Base-by-base conservation (phyloP, 495 filamentous ascomycete species). In the Tirmania nivea region DNA sequence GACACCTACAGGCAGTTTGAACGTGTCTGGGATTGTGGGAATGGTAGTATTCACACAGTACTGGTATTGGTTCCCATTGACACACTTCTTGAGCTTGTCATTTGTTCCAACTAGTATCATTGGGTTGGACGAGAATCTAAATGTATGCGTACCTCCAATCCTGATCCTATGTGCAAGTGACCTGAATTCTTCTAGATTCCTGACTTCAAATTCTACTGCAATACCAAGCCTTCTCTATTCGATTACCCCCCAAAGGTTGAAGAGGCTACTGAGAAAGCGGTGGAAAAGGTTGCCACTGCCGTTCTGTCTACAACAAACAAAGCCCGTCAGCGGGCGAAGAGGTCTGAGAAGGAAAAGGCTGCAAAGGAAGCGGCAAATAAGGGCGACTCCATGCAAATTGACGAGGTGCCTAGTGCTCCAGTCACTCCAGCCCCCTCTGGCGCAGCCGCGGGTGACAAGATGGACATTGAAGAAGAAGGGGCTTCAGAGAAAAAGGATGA, bases 41-140 rank as follows among this genome's bases (percentile, higher is more conserved):
- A 94, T 94, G 78, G 87, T 86, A 42, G 83, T 99, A 31, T 99
- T 99, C 70, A 90, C 86, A 8, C 92, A 99, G 67, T 99, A 99
- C 70, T 99, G 92, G 92, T 99, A 99, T 70, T 99, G 92, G 92
- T 99, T 99, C 78, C 92, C 92, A 49, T 78, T 95, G 59, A 94
- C 90, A 21, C 92, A 96, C 68, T 99, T 99, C 78, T 69, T 99
- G 19, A 89, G 87, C 0, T 73, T 96, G 56, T 86, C 83, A 63
- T 95, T 96, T 65, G 81, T 83, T 8, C 92, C 92, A 0, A 96
- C 92, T 9, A 83, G 88, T 1, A 84, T 99, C 61, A 94, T 95
- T 54, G 89, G 81, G 49, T 78, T 99, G 19, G 87, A 96, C 65
- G 79, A 89, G 64, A 84, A 94, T 61, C 75, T 99, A 3, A 86